Percentiles rank a stretch among this genome's conserved stretches.
phyloP scores from a whole-genome alignment of 106 monocot genomes.

The Dendrobium catenatum region DNA sequence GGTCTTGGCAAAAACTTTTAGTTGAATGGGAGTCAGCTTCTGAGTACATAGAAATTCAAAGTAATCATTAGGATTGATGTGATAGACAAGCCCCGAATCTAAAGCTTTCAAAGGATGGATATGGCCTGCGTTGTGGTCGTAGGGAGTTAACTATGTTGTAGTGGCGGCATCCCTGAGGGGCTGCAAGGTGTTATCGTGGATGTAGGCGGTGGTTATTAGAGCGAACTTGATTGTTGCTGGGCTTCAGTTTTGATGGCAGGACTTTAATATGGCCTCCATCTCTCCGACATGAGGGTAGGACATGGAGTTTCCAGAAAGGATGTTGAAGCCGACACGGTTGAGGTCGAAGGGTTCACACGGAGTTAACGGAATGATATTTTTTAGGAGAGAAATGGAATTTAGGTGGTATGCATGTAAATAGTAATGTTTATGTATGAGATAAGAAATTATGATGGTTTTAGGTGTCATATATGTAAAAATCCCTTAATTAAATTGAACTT shows the following conservation, averaged over 20 bases:
- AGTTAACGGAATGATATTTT: no score
- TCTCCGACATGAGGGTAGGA: slow-evolving; percentile 89
- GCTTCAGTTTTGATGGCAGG: slow-evolving; percentile 75
- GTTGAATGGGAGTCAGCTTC: slow-evolving; percentile 50
- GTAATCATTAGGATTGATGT: slow-evolving; percentile 53
- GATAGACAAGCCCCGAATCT: slow-evolving; percentile 69
- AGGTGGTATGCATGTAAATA: no score
- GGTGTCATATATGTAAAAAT: no score
- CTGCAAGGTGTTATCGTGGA: slow-evolving; percentile 56
- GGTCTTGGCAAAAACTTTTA: slow-evolving; percentile 53
- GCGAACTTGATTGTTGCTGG: slow-evolving; percentile 78
- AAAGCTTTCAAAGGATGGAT: slow-evolving; percentile 63
- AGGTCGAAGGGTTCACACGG: slow-evolving; percentile 10
- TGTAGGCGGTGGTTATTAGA: slow-evolving; percentile 93
- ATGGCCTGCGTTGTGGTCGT: slow-evolving; percentile 81
- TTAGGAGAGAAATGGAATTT: no score
- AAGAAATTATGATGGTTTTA: no score
- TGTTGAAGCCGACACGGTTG: slow-evolving; percentile 64
- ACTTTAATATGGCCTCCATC: slow-evolving; percentile 67
- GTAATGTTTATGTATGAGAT: no score
- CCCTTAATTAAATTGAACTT: background rate
- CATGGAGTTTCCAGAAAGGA: slow-evolving; percentile 86
- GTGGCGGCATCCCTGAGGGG: slow-evolving; percentile 61
- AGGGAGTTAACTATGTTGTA: slow-evolving; percentile 25
- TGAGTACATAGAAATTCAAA: slow-evolving; percentile 80